phyloP scores from a whole-genome alignment of 1,139 yeast species.

The Lodderomyces metapsilosis region DNA sequence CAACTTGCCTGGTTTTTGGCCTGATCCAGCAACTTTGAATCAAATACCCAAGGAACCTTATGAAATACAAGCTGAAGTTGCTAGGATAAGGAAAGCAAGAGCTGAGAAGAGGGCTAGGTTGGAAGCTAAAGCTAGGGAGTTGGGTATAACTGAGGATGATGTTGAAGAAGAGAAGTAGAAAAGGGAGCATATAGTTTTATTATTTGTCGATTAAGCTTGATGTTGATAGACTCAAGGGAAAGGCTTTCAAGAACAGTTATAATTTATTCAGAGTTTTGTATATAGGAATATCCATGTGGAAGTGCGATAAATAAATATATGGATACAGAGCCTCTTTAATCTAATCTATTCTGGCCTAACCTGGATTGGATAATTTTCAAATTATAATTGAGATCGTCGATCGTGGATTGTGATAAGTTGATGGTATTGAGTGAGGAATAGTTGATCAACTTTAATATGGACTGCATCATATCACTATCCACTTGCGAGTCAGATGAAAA shows the following conservation, averaged over 20 bases:
- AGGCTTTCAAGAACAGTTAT: no score
- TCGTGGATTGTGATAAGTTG: conserved; percentile 24
- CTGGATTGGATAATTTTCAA: conserved; percentile 20
- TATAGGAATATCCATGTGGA: neutral
- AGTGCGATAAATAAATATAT: neutral
- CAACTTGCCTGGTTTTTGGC: conserved; percentile 96
- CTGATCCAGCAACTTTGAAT: conserved; percentile 88
- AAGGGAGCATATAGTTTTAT: no score
- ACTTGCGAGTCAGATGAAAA: neutral
- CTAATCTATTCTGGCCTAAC: conserved; percentile 2
- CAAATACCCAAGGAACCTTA: conserved; percentile 91
- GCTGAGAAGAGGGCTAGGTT: conserved; percentile 69
- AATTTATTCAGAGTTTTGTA: no score
- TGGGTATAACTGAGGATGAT: conserved; percentile 56
- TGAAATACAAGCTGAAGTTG: conserved; percentile 88
- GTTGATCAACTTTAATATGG: conserved; percentile 23
- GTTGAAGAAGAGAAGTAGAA: conserved; percentile 9
- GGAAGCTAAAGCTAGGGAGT: conserved; percentile 67
- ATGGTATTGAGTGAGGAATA: conserved; percentile 20
- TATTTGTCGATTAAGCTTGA: no score
- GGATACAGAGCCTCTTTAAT: neutral
- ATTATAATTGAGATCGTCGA: conserved; percentile 27
- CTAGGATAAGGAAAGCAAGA: conserved; percentile 76
- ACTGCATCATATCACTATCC: conserved; percentile 18
- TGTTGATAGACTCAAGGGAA: no score